phyloP scores from a whole-genome alignment of 768 basidiomycete genomes.

The Kwoniella sp. region DNA sequence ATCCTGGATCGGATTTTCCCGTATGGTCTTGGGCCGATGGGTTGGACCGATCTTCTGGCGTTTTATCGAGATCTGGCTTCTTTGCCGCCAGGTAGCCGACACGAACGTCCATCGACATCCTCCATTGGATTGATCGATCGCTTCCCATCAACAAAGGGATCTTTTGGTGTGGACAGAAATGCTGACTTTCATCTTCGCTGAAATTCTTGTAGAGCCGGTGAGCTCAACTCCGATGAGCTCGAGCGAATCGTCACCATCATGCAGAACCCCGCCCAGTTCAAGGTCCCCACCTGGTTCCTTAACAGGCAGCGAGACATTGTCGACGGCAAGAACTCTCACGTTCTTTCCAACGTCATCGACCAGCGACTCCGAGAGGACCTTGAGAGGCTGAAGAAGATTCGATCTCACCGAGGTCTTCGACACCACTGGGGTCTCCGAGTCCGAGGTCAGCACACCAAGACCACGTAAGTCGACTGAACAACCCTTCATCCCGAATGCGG shows the following conservation, averaged over 20 bases:
- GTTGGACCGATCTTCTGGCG: too few species aligned
- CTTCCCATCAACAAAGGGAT: too few species aligned
- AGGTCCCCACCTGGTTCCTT: conserved; percentile 98
- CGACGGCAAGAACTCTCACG: conserved; percentile 95
- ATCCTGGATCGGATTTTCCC: too few species aligned
- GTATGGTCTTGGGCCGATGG: too few species aligned
- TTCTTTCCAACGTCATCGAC: conserved; percentile 94
- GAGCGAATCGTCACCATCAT: conserved; percentile 99
- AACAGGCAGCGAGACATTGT: conserved; percentile 98
- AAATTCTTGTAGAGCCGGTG: conserved; percentile 77
- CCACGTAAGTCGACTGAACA: conserved; percentile 61
- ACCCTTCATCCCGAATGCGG: not conserved
- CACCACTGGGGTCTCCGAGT: conserved; percentile 64
- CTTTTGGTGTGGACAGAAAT: conserved; percentile 25
- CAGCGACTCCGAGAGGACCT: conserved; percentile 97
- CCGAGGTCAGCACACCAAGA: conserved; percentile 98
- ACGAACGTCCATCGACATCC: too few species aligned
- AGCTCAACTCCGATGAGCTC: conserved; percentile 98
- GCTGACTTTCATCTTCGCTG: not conserved
- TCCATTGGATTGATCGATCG: too few species aligned
- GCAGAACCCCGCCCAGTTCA: conserved; percentile 99
- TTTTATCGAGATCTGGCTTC: too few species aligned
- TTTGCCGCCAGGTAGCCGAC: too few species aligned
- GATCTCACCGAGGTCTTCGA: conserved; percentile 92
- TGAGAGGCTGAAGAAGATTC: conserved; percentile 98